Evolutionary conservation across 1,284 basidiomycete genomes (phyloP), one percentile per base, ranked within the genome.

Genomic region (Cryptococcus neoformans): DNA sequence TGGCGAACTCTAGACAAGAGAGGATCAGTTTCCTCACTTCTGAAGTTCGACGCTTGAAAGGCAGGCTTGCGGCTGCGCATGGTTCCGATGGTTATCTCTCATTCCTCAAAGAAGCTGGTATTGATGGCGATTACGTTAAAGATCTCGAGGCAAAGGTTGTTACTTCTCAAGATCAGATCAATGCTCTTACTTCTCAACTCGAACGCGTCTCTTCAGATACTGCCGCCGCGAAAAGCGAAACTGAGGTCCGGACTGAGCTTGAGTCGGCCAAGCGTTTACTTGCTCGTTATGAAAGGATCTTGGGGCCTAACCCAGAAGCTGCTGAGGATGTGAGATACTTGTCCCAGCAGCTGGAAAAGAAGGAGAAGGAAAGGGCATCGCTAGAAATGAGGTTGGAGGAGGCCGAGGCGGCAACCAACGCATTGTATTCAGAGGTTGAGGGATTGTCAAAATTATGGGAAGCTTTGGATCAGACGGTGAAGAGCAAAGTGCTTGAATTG

Each of bases 361-460:
- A 87, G 70, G 85, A 89, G 17, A 80, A 81, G 28, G 85, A 88
- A 65, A 69, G 88, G 14, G 79, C 81, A 53, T 80, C 76, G 53
- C 72, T 92, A 37, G 81, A 83, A 50, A 53, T 78, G 44, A 66
- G 79, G 63, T 60, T 80, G 10, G 70, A 73, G n/a, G 76, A 80
- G 57, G 70, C 79, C 14, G 81, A 82, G 57, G 69, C 72, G 84
- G 82, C 87, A 5, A 87, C 90, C 62, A 81, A 85, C n/a, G 83
- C 88, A 34, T 75, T 94, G 21, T 95, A 90, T 67, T 81, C 85
- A 42, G 94, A 98, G 77, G 79, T 97, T 5, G 93, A 96, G 61
- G 86, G 87, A 63, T 74, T 98, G 35, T 92, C 91, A 12, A 83
- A 85, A 49, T 87, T 92, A 0, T 97, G 92, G 89, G 90, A 93